phyloP scores from a whole-genome alignment of 345 rosid genomes.

The Barbarea vulgaris region DNA sequence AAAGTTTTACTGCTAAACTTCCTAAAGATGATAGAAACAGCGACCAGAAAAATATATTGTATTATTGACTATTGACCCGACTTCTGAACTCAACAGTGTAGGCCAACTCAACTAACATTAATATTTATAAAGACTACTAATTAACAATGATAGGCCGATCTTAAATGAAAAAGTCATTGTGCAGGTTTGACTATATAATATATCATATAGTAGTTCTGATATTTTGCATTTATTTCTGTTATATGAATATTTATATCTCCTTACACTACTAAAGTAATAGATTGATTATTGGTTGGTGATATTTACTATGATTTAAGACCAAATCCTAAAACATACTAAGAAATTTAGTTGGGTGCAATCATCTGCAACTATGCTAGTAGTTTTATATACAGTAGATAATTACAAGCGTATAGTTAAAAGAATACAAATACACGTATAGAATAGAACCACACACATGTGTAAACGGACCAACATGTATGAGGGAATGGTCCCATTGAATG shows the following conservation, averaged over 20 bases:
- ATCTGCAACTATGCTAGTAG: neutral
- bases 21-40: constrained; percentile 30
- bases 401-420: neutral
- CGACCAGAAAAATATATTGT: constrained; percentile 13
- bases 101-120: constrained; percentile 37
- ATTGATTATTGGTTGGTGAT: constrained; percentile 13
- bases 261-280: neutral
- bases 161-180: constrained; percentile 15
- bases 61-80: constrained; percentile 28
- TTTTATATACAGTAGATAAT: neutral
- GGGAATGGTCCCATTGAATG: constrained; percentile 34
- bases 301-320: constrained; percentile 5
- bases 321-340: neutral
- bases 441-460: constrained; percentile 34
- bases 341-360: neutral
- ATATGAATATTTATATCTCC: neutral
- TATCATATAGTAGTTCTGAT: neutral
- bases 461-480: constrained; percentile 41
- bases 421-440: constrained; percentile 23
- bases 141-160: neutral
- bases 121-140: constrained; percentile 23
- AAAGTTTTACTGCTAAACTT: constrained; percentile 5
- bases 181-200: constrained; percentile 34
- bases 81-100: constrained; percentile 24
- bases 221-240: constrained; percentile 19